Conservation (phyloP, 2,329 filamentous ascomycete species). For the Ophiostoma novo-ulmi region DNA sequence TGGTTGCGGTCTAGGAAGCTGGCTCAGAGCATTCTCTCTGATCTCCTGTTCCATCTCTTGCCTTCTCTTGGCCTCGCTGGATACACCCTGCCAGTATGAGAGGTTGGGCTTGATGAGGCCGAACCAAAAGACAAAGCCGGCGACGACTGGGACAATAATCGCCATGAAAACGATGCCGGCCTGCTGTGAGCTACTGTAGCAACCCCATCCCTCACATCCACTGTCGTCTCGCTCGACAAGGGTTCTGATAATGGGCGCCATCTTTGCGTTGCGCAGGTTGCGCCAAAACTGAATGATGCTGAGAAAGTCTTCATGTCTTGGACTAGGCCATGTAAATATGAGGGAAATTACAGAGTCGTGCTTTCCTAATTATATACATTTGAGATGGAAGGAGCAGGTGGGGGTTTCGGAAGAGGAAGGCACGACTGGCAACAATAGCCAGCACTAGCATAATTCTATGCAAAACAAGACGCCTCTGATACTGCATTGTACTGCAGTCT, state of each 20-base stretch:
- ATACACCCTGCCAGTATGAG: background rate
- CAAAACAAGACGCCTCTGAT: background rate
- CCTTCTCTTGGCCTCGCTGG: background rate
- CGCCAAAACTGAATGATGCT: background rate
- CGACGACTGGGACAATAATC: conserved; percentile 30
- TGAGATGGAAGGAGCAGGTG: background rate
- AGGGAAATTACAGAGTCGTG: background rate
- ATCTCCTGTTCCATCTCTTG: background rate
- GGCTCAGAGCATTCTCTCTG: background rate
- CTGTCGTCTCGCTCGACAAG: conserved; percentile 11
- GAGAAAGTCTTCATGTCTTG: background rate
- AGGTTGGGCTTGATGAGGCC: conserved; percentile 22
- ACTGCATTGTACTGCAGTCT: too few relatives aligned
- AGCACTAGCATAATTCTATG: background rate
- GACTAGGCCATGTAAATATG: background rate
- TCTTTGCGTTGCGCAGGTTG: background rate
- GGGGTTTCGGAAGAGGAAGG: background rate
- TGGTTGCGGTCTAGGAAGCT: background rate
- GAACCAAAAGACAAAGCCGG: conserved; percentile 36
- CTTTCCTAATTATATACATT: background rate
- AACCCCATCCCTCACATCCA: conserved; percentile 38
- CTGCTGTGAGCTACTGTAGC: conserved; percentile 37
- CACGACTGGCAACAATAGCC: background rate
- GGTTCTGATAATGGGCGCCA: background rate
- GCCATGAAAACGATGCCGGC: conserved; percentile 40